These are phyloP conservation scores for Hemerocallis citrina DNA, from an alignment of 106 monocot species.

Conservation along the genomic window DNA sequence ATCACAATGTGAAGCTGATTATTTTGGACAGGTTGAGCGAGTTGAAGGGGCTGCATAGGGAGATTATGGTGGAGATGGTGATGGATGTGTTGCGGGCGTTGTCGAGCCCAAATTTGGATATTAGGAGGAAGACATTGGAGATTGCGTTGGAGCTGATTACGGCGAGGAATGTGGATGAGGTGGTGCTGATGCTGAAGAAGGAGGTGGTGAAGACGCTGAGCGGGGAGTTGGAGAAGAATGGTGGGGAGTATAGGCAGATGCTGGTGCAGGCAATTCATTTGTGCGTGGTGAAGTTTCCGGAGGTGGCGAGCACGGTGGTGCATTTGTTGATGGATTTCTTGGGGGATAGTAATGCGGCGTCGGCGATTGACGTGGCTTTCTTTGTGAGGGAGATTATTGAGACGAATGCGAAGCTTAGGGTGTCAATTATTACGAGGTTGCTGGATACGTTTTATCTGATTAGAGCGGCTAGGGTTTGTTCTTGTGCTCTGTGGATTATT, in stretches of 20 bases:
- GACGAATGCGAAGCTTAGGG: slow-evolving; percentile 76
- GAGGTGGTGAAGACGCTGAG: slow-evolving; percentile 88
- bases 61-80: slow-evolving; percentile 76
- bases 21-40: slow-evolving; percentile 69
- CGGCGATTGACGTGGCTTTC: slow-evolving; percentile 72
- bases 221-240: slow-evolving; percentile 71
- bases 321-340: slow-evolving; percentile 90
- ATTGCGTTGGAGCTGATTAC: slow-evolving; percentile 75
- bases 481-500: slow-evolving; percentile 83
- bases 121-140: slow-evolving; percentile 66
- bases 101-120: slow-evolving; percentile 78
- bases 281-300: slow-evolving; percentile 83
- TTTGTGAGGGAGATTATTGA: slow-evolving; percentile 91
- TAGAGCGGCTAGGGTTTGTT: slow-evolving; percentile 64
- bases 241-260: slow-evolving; percentile 87
- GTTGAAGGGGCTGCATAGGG: slow-evolving; percentile 52
- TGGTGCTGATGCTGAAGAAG: slow-evolving; percentile 84
- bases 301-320: slow-evolving; percentile 82
- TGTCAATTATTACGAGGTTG: slow-evolving; percentile 78
- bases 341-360: slow-evolving; percentile 75
- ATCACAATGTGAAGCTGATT: slow-evolving; percentile 89
- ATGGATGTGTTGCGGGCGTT: slow-evolving; percentile 81
- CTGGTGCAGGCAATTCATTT: slow-evolving; percentile 86
- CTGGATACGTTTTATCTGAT: slow-evolving; percentile 86
- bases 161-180: slow-evolving; percentile 72